Conservation (phyloP, 2,329 filamentous ascomycete species). For the Zasmidium cellare region DNA sequence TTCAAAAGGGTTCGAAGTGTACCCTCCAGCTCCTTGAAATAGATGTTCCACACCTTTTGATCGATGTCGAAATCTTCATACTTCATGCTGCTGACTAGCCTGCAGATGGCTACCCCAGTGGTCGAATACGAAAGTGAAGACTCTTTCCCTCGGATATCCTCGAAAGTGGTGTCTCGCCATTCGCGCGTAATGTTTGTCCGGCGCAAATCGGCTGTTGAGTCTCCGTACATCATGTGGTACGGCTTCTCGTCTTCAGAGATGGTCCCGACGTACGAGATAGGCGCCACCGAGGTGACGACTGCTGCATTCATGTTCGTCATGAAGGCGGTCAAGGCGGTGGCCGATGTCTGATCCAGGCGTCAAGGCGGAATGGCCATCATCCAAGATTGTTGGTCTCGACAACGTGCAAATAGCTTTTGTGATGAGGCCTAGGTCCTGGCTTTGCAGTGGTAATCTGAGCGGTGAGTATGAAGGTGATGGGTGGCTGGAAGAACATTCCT, state of each 20-base stretch:
- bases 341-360: too few species aligned
- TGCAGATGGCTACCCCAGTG: too few species aligned
- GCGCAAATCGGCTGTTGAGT: neutral
- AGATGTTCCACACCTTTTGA: slow-evolving; percentile 1
- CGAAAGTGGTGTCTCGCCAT: slow-evolving; percentile 4
- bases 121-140: neutral
- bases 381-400: too few species aligned
- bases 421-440: too few species aligned
- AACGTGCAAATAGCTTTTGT: too few species aligned
- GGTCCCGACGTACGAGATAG: slow-evolving; percentile 1
- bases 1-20: neutral
- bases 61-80: slow-evolving; percentile 10
- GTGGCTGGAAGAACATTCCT: too few species aligned
- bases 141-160: slow-evolving; percentile 2
- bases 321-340: too few species aligned
- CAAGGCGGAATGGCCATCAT: too few species aligned
- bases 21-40: slow-evolving; percentile 11
- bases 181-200: slow-evolving; percentile 10
- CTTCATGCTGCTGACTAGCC: too few species aligned
- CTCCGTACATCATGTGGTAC: slow-evolving; percentile 14
- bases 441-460: too few species aligned
- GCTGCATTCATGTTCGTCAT: too few species aligned
- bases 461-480: too few species aligned
- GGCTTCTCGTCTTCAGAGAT: slow-evolving; percentile 6
- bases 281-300: neutral